Evolutionary conservation across 768 basidiomycete genomes (phyloP).

Genomic region (Zangia roseola): DNA sequence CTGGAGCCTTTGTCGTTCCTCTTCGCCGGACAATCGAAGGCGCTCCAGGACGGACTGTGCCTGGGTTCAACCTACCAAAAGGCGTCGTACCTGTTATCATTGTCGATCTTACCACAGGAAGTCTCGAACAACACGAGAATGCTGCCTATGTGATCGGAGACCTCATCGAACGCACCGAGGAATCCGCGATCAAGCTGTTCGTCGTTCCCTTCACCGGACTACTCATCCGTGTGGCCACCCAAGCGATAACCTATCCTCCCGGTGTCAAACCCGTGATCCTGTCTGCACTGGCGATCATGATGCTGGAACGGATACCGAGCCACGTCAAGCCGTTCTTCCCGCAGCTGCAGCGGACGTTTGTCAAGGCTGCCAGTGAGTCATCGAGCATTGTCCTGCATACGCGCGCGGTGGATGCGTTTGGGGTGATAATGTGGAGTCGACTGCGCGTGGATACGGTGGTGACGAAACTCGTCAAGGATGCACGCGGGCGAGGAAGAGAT

Average conservation of each 20-base stretch:
- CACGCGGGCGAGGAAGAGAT: conserved; percentile 64
- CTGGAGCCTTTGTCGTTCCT: conserved; percentile 88
- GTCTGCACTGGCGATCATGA: conserved; percentile 75
- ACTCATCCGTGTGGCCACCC: conserved; percentile 91
- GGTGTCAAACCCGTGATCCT: conserved; percentile 93
- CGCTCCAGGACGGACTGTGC: conserved; percentile 70
- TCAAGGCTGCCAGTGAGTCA: conserved; percentile 86
- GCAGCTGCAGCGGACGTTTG: conserved; percentile 93
- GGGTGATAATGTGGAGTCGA: conserved; percentile 87
- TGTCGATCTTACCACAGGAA: conserved; percentile 90
- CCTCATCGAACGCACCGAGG: conserved; percentile 85
- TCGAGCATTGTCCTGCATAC: conserved; percentile 76
- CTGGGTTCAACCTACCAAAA: conserved; percentile 84
- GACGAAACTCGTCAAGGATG: conserved; percentile 74
- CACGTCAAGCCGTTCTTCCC: conserved; percentile 99
- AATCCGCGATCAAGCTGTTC: conserved; percentile 86
- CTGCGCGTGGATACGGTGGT: conserved; percentile 92
- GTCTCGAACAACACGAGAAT: conserved; percentile 92
- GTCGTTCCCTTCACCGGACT: conserved; percentile 95
- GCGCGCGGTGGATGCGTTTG: conserved; percentile 81
- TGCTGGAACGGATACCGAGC: conserved; percentile 81
- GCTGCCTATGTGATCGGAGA: conserved; percentile 97
- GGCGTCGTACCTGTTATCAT: conserved; percentile 86
- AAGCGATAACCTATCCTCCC: conserved; percentile 85
- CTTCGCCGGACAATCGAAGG: conserved; percentile 88